A percentile compares a stretch with the other conserved stretches of the same genome.
Evolutionary conservation across 208 protist genomes (phyloP).

Genomic region (Acanthamoeba healyi): DNA sequence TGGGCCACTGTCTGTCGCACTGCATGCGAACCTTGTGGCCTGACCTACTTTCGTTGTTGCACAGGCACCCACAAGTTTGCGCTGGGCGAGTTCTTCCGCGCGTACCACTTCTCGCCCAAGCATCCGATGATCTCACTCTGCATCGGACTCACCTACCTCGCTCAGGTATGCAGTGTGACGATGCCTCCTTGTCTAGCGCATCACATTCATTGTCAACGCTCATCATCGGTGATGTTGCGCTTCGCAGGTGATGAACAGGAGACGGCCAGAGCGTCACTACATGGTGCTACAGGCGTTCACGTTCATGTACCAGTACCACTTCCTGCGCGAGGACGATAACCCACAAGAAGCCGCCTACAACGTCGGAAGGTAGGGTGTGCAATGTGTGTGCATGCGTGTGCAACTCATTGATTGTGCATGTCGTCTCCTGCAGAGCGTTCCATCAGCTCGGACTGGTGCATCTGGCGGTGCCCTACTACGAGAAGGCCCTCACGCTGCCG

Average conservation of each 20-base stretch:
- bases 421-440: conserved; percentile 11
- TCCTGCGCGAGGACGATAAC: conserved; percentile 13
- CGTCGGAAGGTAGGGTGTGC: background rate
- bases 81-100: conserved; percentile 50
- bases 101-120: conserved; percentile 17
- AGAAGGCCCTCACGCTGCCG: conserved; percentile 3
- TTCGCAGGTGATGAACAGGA: conserved; percentile 55
- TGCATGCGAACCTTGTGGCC: background rate
- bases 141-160: conserved; percentile 38
- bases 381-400: too few relatives aligned
- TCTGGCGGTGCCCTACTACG: conserved; percentile 67
- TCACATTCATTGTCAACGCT: background rate
- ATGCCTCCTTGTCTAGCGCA: background rate
- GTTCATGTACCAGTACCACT: conserved; percentile 67
- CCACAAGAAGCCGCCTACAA: conserved; percentile 22
- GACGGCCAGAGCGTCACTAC: conserved; percentile 36
- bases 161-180: background rate
- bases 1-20: background rate
- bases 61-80: conserved; percentile 55
- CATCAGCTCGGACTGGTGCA: conserved; percentile 63
- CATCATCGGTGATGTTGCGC: background rate
- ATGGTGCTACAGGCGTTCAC: conserved; percentile 55
- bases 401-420: too few relatives aligned
- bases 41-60: background rate
- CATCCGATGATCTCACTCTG: conserved; percentile 41